phyloP scores from a whole-genome alignment of 2,329 filamentous ascomycete genomes.

The Neurospora sp. region DNA sequence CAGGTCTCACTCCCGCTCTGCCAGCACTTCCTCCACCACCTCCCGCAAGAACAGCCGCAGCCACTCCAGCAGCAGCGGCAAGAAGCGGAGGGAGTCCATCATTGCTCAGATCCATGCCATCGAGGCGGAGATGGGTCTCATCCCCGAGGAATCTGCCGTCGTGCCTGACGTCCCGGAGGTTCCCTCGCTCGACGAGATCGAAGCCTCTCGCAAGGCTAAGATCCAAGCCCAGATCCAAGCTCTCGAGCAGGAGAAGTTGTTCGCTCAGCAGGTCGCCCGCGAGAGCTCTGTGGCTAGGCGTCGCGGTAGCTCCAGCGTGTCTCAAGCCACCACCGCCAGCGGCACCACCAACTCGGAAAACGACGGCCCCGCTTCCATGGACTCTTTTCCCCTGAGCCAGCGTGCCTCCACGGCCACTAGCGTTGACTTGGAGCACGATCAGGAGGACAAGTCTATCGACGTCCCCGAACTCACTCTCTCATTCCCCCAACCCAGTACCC shows the following conservation, averaged over 20 bases:
- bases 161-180: slow-evolving; percentile 1
- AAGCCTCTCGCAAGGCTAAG: neutral
- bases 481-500: neutral
- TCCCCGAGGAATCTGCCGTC: neutral
- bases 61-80: slow-evolving; percentile 5
- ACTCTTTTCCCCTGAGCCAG: neutral
- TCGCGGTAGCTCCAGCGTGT: neutral
- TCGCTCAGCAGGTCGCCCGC: slow-evolving; percentile 7
- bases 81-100: slow-evolving; percentile 8
- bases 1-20: neutral
- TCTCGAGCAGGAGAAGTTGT: slow-evolving; percentile 23
- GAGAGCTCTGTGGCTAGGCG: slow-evolving; percentile 1
- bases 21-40: neutral
- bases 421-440: neutral
- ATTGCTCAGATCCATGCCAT: slow-evolving; percentile 4
- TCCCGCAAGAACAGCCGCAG: slow-evolving; percentile 7
- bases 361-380: neutral
- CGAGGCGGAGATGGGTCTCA: neutral
- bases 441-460: neutral
- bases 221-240: slow-evolving; percentile 24
- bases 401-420: neutral
- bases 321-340: neutral
- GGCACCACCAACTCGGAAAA: neutral
- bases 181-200: neutral
- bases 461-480: neutral